Evolutionary conservation across 176 grass and related monocot species (phyloP), one percentile per base, ranked within the genome.

Genomic region (sorghum (Sorghum bicolor)): DNA sequence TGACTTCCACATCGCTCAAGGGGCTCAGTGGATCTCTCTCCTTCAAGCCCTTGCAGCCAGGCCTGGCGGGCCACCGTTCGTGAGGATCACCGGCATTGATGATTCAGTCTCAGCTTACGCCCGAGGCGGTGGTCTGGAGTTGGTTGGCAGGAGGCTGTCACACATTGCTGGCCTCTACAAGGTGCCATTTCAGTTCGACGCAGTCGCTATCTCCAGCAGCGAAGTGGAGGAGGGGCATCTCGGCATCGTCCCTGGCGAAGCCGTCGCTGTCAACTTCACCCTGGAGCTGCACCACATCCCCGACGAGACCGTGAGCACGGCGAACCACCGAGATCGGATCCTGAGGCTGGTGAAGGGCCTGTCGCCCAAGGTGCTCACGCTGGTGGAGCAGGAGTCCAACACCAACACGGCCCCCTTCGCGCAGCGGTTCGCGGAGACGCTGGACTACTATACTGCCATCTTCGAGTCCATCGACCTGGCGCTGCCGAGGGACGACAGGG

Each of bases 1-100:
- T 15, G 96, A 99, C 71, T 99, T 99, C 91, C 93, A 96, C n/a
- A 92, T 99, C 78, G 37, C 91, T 24, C 96, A 99, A 55, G 97
- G 97, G 10, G 80, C 83, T 10, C 97, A 99, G 13, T 99, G 97
- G 97, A 77, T 96, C 2, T 88, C 88, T 26, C 89, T 99, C 61
- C 94, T 99, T 63, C 93, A 99, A 63, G 87, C 87, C 36, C 93
- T 99, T 50, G 93, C 86, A 37, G 85, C 91, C 75, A 83, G 77
- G 19, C 91, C 93, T 26, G 84, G 93, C n/a, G 93, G 93, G 2
- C 93, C 93, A 12, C 93, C 97, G 3, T 37, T 26, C 4, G 75
- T 99, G 10, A 92, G 88, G 50, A 91, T 99, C 62, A 99, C 97
- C 2, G 97, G 97, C 3, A 79, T 99, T 55, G 97, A 96, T 89